Evolutionary conservation across 371 early-diverging fungal genomes (phyloP).

Genomic region (Phascolomyces articulosus): DNA sequence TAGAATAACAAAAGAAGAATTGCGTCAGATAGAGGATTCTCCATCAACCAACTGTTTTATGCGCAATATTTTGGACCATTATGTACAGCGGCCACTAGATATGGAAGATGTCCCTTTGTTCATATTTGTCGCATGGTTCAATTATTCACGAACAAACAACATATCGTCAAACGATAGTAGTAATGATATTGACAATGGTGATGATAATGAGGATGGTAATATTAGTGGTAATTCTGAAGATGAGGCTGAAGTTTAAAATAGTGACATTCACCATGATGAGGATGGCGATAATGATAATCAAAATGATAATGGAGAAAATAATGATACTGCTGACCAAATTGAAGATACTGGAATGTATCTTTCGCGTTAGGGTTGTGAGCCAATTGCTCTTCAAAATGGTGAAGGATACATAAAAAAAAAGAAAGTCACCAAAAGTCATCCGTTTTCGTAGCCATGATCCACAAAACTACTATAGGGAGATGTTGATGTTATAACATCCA

Average conservation of each 20-base stretch:
- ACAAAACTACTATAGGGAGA: constrained; percentile 1
- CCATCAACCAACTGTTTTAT: background rate
- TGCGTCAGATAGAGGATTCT: too few relatives aligned
- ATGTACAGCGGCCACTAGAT: background rate
- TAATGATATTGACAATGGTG: too few relatives aligned
- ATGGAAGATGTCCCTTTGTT: background rate
- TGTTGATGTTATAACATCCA: constrained; percentile 2
- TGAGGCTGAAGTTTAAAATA: too few relatives aligned
- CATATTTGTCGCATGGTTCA: background rate
- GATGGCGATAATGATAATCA: too few relatives aligned
- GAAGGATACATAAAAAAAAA: background rate
- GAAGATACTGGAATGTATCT: background rate
- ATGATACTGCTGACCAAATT: background rate
- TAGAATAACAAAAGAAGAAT: too few relatives aligned
- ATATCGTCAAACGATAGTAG: too few relatives aligned
- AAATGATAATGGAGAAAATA: background rate
- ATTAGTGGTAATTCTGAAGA: too few relatives aligned
- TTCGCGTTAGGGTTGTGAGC: too few relatives aligned
- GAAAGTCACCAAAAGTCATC: background rate
- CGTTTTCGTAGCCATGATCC: background rate
- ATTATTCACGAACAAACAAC: too few relatives aligned
- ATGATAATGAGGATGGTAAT: too few relatives aligned
- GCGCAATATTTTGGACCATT: background rate
- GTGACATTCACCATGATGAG: too few relatives aligned
- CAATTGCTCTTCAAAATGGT: background rate